Evolutionary conservation across 1,284 basidiomycete genomes (phyloP).

Genomic region (Marasmius sp.): DNA sequence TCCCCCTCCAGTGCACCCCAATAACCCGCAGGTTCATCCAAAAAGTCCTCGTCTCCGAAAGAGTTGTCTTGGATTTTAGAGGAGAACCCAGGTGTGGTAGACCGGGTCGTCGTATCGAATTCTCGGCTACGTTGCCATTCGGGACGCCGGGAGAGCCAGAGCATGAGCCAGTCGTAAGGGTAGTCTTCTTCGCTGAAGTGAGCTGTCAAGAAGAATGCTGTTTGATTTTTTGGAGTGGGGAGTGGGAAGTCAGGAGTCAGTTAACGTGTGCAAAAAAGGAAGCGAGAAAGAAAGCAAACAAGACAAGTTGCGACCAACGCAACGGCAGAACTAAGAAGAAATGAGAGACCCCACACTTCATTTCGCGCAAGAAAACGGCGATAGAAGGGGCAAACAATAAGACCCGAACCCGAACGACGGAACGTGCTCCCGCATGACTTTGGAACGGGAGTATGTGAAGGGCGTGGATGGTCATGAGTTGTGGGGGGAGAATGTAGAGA

Average conservation of each 20-base stretch:
- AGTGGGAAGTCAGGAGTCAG: conserved; percentile 7
- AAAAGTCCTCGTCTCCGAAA: conserved; percentile 64
- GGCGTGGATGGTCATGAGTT: too few species aligned
- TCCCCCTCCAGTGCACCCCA: neutral
- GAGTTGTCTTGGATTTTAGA: conserved; percentile 52
- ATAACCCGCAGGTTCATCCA: conserved; percentile 33
- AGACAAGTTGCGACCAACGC: too few species aligned
- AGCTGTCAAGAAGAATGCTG: conserved; percentile 83
- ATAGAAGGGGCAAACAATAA: too few species aligned
- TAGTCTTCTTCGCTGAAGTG: conserved; percentile 85
- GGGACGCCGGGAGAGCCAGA: conserved; percentile 76
- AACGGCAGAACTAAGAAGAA: too few species aligned
- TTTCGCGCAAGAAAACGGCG: too few species aligned
- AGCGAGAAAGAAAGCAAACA: neutral
- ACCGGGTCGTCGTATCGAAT: conserved; percentile 80
- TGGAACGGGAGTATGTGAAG: too few species aligned
- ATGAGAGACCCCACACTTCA: too few species aligned
- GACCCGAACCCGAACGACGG: too few species aligned
- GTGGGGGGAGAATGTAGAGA: too few species aligned
- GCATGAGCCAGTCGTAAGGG: conserved; percentile 82
- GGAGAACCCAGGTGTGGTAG: conserved; percentile 50
- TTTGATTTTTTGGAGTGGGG: too few species aligned
- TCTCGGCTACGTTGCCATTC: conserved; percentile 84
- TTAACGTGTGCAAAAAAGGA: neutral
- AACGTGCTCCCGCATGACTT: too few species aligned